Conservation (phyloP, 1,284 basidiomycete genomes). For the Sparassis latifolia region DNA sequence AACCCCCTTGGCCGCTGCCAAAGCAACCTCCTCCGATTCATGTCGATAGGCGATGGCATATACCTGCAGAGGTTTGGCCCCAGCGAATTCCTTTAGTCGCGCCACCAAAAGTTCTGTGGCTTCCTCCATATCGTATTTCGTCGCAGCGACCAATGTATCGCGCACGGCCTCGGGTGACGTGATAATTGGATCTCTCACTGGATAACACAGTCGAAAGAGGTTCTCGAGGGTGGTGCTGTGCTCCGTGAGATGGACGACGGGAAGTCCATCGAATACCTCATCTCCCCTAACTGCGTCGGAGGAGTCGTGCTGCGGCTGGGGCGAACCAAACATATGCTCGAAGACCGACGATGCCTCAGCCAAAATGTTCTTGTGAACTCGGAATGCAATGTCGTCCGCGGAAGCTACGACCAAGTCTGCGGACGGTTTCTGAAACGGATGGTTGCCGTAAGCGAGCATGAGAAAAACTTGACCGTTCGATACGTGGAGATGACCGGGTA, state of each 20-base stretch:
- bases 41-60: conserved; percentile 1
- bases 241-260: neutral
- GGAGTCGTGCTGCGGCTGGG: neutral
- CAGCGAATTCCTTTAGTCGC: neutral
- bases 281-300: neutral
- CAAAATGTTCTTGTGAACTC: conserved; percentile 11
- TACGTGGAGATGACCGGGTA: too few species aligned
- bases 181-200: neutral
- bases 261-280: neutral
- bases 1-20: neutral
- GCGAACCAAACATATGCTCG: neutral
- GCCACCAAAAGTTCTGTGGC: neutral
- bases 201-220: neutral
- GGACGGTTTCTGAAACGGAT: conserved; percentile 15
- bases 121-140: conserved; percentile 5
- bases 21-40: neutral
- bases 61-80: neutral
- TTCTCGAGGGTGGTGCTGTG: neutral
- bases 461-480: too few species aligned
- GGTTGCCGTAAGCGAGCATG: neutral
- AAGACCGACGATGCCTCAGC: conserved; percentile 12
- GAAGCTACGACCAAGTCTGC: conserved; percentile 15
- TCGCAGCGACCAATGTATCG: neutral
- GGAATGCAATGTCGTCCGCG: conserved; percentile 13
- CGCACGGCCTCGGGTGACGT: neutral